Base-by-base conservation (phyloP, 371 early-diverging fungal species). In the Apophysomyces elegans region DNA sequence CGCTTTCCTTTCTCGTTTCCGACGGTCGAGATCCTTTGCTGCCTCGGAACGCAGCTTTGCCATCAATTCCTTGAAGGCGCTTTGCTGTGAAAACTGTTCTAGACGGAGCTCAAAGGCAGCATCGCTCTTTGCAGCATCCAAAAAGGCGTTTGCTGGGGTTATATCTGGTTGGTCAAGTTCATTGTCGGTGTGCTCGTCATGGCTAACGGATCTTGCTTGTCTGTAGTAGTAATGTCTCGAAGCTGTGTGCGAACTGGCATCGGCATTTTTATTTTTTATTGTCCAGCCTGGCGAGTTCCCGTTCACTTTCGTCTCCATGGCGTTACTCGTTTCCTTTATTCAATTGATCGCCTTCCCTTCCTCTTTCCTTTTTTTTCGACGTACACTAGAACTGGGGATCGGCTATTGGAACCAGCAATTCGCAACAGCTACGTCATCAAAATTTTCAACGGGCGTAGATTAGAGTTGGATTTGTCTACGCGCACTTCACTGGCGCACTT, bases 1-100 rank as follows among this genome's bases (percentile, higher is more conserved):
- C 60, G 71, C 66, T 60, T 66, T 62, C 21, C 71, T 63, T 37
- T 70, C 71, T 18, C 45, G 21, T 39, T 70, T 57, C 7, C 70
- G 70, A 35, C 70, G 58, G 18, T 62, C 45, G 18, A 70, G 60
- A 39, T 70, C 70, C 13, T 39, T 65, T 9, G 60, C 60, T 13
- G 70, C 65, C n/a, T 65, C 57, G 35, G 41, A 4, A n/a, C 57
- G 58, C 8, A 70, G 36, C 13, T 59, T 45, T n/a, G 46, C 46
- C 38, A 70, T 35, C 41, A 70, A 38, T 14, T 37, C 39, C 11
- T 46, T 56, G 16, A 61, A 65, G 5, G 14, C 37, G n/a, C 38
- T 7, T 12, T 63, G 43, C 11, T 58, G 35, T 12, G 63, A 58
- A 43, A 70, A 70, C 7, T 59, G 57, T 60, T 70, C 44, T 12